Evolutionary conservation across 768 basidiomycete species (phyloP), one percentile per base, ranked within the genome.

Genomic region (Lyophyllum semitale): DNA sequence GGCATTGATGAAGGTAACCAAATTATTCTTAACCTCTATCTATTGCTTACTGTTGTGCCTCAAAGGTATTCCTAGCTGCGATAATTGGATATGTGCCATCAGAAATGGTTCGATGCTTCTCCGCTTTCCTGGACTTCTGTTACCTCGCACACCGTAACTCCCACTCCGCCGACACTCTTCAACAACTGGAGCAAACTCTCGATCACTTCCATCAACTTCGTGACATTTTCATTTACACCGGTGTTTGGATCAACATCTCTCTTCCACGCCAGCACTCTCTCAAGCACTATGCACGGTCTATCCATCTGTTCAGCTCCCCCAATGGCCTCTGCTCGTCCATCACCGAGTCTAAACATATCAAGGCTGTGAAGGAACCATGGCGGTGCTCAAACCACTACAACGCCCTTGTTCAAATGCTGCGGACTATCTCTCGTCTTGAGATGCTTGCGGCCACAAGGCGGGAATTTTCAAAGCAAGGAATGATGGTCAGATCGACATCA

Each of bases 1-100:
- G 37, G 65, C 60, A 0, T 26, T 72, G 8, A 72, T 72, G 68
- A 72, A 71, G 63, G 66, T 66, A 41, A 48, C 13, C 12, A 32
- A 7, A 17, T 32, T 27, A 48, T 11, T 6, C 29, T 29, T 26
- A 17, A n/a, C n/a, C n/a, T n/a, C n/a, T n/a, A n/a, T n/a, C n/a
- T n/a, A n/a, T n/a, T n/a, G n/a, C n/a, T n/a, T n/a, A n/a, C n/a
- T n/a, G n/a, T n/a, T 17, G 22, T 22, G 18, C 20, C 18, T 9
- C 7, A 4, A 4, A 71, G 67, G 68, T 70, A 2, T 65, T 51
- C 59, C 48, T 64, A 30, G 55, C 65, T 1, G 66, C 66, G 3
- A 64, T 67, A 32, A 53, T 53, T 22, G 66, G 65, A 2, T 54
- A 66, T 47, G 59, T 67, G 3, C 61, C 65, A 3, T 12, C 52